Base-by-base conservation (phyloP, 495 filamentous ascomycete genomes). In the Annulohypoxylon moriforme region DNA sequence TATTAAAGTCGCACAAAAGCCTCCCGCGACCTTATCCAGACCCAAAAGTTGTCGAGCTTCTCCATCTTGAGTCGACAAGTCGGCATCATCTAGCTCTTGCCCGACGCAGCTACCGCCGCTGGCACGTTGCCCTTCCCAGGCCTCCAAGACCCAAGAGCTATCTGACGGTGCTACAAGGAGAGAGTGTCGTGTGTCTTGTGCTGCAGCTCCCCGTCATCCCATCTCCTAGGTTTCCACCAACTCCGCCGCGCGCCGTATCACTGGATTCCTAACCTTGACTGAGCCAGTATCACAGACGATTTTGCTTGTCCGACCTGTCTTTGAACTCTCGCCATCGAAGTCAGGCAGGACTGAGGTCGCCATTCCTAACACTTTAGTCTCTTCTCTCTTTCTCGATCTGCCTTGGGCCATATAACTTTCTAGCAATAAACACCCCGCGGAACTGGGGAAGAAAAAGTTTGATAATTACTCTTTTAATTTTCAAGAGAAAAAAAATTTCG, bases 1-100 rank as follows among this genome's bases (percentile, higher is more conserved):
- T 77, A 76, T 79, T 81, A 78, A 81, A 85, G 82, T 84, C 80
- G 83, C 83, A 85, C 83, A 83, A 85, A 84, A 85, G 80, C 76
- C 81, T 79, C 75, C 76, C 69, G 72, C 75, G 79, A 80, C 81
- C 68, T 73, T 81, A 81, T 80, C 80, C 79, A 79, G 77, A 82
- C 75, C 76, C 77, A 83, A 80, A 81, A 80, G 75, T 78, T 75
- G 69, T 78, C 70, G 73, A 83, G 80, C 67, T 78, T 69, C 67
- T 74, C 71, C 71, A 78, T 72, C 76, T 69, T 71, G 67, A 76
- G 60, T 76, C 71, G 71, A 74, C 68, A 68, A 69, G 65, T 64
- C 50, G 76, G 71, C 76, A 69, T 74, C 75, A 73, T 64, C 69
- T 56, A 78, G 65, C 74, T 76, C 60, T 67, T 67, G 69, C 74